A percentile compares a stretch with the other conserved stretches of the same genome.
Conservation (phyloP, 805 yeast species). For the Ogataea methylovora region DNA sequence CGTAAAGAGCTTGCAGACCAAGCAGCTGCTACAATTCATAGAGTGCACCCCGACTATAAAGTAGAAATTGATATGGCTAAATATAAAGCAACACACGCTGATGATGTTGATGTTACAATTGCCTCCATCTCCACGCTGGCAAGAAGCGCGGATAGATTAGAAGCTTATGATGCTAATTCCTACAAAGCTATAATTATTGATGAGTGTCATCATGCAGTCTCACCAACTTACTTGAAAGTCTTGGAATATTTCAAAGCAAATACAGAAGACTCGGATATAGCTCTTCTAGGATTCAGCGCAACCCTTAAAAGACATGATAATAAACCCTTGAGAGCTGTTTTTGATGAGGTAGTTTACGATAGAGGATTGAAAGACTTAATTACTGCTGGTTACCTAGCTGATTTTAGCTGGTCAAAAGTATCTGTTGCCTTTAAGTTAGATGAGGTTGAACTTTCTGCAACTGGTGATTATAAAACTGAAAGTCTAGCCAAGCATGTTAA, state of each 20-base stretch:
- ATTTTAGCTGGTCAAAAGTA: constrained; percentile 58
- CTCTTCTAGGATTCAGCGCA: constrained; percentile 82
- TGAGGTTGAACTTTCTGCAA: constrained; percentile 10
- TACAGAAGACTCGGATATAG: constrained; percentile 32
- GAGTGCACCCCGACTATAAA: constrained; percentile 39
- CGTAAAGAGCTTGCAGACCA: constrained; percentile 73
- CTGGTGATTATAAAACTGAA: constrained; percentile 48
- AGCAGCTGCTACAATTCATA: constrained; percentile 43
- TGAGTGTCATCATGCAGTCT: constrained; percentile 90
- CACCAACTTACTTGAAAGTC: constrained; percentile 54
- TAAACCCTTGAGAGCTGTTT: constrained; percentile 43
- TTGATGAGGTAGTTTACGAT: constrained; percentile 72
- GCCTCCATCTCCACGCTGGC: constrained; percentile 72
- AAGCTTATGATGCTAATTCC: constrained; percentile 45
- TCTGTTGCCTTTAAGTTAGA: constrained; percentile 27
- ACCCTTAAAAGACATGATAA: constrained; percentile 78
- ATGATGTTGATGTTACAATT: constrained; percentile 54
- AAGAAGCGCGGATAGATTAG: constrained; percentile 33
- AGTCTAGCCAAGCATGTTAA: constrained; percentile 51
- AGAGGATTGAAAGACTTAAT: constrained; percentile 62
- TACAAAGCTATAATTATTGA: constrained; percentile 74
- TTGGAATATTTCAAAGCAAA: constrained; percentile 51
- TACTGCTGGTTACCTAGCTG: constrained; percentile 58
- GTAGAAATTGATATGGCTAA: constrained; percentile 70
- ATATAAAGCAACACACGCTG: constrained; percentile 26